Evolutionary conservation across 2,329 filamentous ascomycete genomes (phyloP), one percentile per base, ranked within the genome.

Genomic region (Aspergillus udagawae): DNA sequence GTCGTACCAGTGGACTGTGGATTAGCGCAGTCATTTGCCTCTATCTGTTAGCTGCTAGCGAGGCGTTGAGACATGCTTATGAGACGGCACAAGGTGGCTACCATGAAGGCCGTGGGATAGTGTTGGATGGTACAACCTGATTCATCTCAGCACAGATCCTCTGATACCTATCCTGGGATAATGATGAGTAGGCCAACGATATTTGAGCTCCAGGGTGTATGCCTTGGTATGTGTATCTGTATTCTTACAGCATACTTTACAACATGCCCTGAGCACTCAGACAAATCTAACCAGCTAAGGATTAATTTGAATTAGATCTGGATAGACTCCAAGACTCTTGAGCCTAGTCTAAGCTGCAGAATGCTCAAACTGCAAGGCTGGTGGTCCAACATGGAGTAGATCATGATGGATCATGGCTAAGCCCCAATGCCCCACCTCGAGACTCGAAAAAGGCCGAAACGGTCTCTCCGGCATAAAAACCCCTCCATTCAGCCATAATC

Each of bases 341-440:
- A 45, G 42, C 8, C n/a, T 12, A 44, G 41, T 44, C 32, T 45
- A 45, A 45, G 42, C 21, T 45, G 42, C 42, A 45, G 20, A 45
- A 45, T 45, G 42, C 42, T 38, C 32, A 38, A 38, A 38, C 32
- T 38, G 14, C 32, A 38, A 38, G 32, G 32, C 32, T 45, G 42
- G 42, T 10, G 10, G 42, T n/a, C 21, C 21, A 23, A 44, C 12
- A 32, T 1, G 10, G 12, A 32, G 14, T 45, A 21, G 42, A 9
- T 45, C 63, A 61, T 61, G 67, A 63, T 59, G 61, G 42, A 52
- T 21, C 38, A 50, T 56, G 55, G 65, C 68, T 70, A 69, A 70
- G 68, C 69, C 69, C 68, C 69, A 57, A 61, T 60, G 66, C 67
- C 69, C 67, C 65, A 67, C 63, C 60, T 38, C 32, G 14, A 38